A percentile compares a stretch with the other conserved stretches of the same genome.
Evolutionary conservation across 2,329 filamentous ascomycete genomes (phyloP).

Genomic region (Calcarisporium arbuscula): DNA sequence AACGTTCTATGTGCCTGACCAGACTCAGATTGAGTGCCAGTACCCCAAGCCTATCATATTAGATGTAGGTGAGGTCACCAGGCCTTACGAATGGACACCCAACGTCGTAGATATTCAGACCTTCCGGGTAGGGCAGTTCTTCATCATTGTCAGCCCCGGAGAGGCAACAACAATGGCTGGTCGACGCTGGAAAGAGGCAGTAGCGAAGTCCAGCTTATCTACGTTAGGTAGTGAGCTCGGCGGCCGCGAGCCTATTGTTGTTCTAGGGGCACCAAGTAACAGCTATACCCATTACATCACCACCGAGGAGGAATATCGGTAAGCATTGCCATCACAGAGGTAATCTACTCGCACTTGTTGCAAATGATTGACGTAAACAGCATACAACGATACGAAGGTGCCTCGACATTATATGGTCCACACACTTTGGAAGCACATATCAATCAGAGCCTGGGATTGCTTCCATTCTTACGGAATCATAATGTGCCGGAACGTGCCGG

Average conservation of each 20-base stretch:
- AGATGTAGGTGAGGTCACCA: conserved; percentile 70
- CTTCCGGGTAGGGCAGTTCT: conserved; percentile 73
- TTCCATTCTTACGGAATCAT: conserved; percentile 57
- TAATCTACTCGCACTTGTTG: background rate
- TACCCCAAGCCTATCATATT: conserved; percentile 76
- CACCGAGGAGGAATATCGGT: conserved; percentile 58
- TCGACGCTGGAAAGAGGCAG: conserved; percentile 72
- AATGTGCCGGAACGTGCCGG: conserved; percentile 21
- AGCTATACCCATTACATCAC: conserved; percentile 77
- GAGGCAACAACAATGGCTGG: conserved; percentile 92
- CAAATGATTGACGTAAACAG: conserved; percentile 26
- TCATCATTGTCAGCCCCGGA: conserved; percentile 79
- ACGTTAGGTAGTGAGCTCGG: conserved; percentile 34
- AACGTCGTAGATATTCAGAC: conserved; percentile 86
- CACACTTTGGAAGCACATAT: conserved; percentile 84
- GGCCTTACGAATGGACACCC: conserved; percentile 78
- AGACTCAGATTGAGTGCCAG: conserved; percentile 69
- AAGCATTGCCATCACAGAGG: conserved; percentile 11
- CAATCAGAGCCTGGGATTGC: conserved; percentile 64
- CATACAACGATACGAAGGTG: conserved; percentile 85
- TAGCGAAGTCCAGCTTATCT: conserved; percentile 44
- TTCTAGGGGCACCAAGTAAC: conserved; percentile 82
- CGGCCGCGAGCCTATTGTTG: conserved; percentile 55
- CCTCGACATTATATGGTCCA: conserved; percentile 78
- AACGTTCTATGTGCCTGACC: conserved; percentile 61